Conservation (phyloP, 768 basidiomycete genomes). For the Tylopilus vinaceipallidus region DNA sequence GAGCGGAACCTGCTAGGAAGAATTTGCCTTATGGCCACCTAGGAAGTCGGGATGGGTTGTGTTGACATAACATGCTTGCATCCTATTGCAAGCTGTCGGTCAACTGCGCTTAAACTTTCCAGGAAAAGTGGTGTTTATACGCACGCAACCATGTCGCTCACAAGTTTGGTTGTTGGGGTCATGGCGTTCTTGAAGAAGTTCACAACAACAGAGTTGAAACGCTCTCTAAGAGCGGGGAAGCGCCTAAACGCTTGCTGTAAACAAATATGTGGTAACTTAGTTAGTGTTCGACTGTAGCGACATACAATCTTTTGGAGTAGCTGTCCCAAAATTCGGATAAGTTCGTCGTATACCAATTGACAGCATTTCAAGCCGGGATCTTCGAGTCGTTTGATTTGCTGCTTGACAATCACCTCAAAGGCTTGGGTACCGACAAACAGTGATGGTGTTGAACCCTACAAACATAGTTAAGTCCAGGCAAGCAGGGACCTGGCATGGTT, state of each 20-base stretch:
- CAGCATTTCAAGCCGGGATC: slow-evolving; percentile 94
- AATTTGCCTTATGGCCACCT: slow-evolving; percentile 79
- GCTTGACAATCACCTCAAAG: slow-evolving; percentile 98
- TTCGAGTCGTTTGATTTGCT: slow-evolving; percentile 96
- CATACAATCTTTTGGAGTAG: slow-evolving; percentile 85
- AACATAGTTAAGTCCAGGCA: not conserved
- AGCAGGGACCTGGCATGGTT: not conserved
- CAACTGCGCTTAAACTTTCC: slow-evolving; percentile 1
- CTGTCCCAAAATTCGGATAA: slow-evolving; percentile 93
- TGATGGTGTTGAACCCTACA: slow-evolving; percentile 89
- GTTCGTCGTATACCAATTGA: slow-evolving; percentile 93
- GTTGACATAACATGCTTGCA: slow-evolving; percentile 99
- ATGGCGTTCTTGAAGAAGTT: slow-evolving; percentile 95
- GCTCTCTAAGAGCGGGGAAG: slow-evolving; percentile 93
- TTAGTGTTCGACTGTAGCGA: slow-evolving; percentile 10
- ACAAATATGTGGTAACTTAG: slow-evolving; percentile 1
- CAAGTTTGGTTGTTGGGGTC: slow-evolving; percentile 93
- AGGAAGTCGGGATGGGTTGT: slow-evolving; percentile 99
- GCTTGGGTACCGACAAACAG: slow-evolving; percentile 96
- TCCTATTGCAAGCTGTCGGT: slow-evolving; percentile 42
- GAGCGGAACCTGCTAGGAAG: not conserved
- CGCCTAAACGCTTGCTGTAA: slow-evolving; percentile 90
- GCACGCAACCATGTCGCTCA: slow-evolving; percentile 87
- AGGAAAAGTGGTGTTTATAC: slow-evolving; percentile 31
- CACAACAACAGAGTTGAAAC: slow-evolving; percentile 94